Base-by-base conservation (phyloP, 129 eudicot species). In the Calendula officinalis region DNA sequence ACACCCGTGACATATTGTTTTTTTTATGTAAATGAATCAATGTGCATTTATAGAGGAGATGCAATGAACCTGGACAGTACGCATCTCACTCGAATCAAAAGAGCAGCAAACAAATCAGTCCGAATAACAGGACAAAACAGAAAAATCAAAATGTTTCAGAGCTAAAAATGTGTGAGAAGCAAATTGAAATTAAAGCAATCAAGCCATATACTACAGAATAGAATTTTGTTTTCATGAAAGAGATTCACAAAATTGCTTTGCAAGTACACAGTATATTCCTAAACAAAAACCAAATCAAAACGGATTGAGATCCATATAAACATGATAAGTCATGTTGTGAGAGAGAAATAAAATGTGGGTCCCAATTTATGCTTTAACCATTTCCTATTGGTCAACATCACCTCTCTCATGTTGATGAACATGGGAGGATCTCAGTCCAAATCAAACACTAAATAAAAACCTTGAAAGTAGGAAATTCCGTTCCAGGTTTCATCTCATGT, bases 31-130 rank as follows among this genome's bases (percentile, higher is more conserved):
- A 71, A 40, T 38, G 53, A 51, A 63, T 41, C 60, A 0, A 14
- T 14, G 42, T 49, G 41, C 15, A 32, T 34, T 15, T 7, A 33
- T 30, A 13, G 30, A 50, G 42, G 43, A 56, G 70, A 38, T 60
- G 37, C 3, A 54, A 17, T 15, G 71, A 72, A 72, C 77, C 70
- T 53, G 54, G 70, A 52, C 54, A 72, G 5, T 39, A 22, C 49
- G 35, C 35, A 54, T 72, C 56, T 44, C 64, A 14, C 56, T 62
- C 70, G 62, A 49, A 45, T 54, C 55, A 37, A 63, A 12, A 60
- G 3, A 52, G 3, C 35, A 27, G 11, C 7, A 38, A 49, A 60
- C 27, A 48, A 60, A 45, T 34, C 13, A 30, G 69, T 41, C 62
- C 39, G 51, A 53, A 40, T 52, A 39, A 71, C 76, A 51, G 9